A percentile compares a stretch with the other conserved stretches of the same genome.
phyloP scores from a whole-genome alignment of 164 flowering plant genomes.

The Protea cynaroides region DNA sequence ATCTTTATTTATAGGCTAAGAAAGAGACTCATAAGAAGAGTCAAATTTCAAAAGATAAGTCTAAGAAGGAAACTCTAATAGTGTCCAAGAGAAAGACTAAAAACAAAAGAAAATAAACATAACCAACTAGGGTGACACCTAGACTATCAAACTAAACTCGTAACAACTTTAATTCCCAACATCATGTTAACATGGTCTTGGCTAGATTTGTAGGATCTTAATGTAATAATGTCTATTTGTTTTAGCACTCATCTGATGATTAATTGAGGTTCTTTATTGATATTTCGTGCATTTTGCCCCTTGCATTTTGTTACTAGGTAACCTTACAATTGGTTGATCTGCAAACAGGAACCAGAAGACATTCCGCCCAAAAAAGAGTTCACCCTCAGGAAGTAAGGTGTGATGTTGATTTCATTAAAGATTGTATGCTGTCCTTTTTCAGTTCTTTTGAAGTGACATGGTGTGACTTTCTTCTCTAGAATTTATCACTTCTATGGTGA shows the following conservation, averaged over 20 bases:
- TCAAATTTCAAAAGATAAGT: too few relatives aligned
- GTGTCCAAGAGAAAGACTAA: too few relatives aligned
- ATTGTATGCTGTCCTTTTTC: neutral
- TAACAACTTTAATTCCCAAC: too few relatives aligned
- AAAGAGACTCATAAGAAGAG: too few relatives aligned
- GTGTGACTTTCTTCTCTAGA: neutral
- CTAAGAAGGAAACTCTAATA: too few relatives aligned
- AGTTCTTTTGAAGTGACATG: neutral
- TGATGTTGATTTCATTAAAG: slow-evolving; percentile 4
- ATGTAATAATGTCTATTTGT: too few relatives aligned
- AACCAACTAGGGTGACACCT: too few relatives aligned
- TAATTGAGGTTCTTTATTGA: neutral
- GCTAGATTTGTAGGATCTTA: too few relatives aligned
- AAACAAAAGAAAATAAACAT: too few relatives aligned
- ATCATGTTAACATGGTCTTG: too few relatives aligned
- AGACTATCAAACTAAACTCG: too few relatives aligned
- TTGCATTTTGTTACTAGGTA: slow-evolving; percentile 1
- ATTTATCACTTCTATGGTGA: neutral
- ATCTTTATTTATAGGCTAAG: too few relatives aligned
- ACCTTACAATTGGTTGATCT: slow-evolving; percentile 7
- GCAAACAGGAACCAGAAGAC: slow-evolving; percentile 80
- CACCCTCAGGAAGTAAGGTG: slow-evolving; percentile 97
- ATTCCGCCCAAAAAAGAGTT: slow-evolving; percentile 94
- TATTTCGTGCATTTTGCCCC: neutral
- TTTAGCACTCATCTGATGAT: neutral